A percentile compares a stretch with the other conserved stretches of the same genome.
phyloP scores from a whole-genome alignment of 441 rosid species.

The Brassica balearica region DNA sequence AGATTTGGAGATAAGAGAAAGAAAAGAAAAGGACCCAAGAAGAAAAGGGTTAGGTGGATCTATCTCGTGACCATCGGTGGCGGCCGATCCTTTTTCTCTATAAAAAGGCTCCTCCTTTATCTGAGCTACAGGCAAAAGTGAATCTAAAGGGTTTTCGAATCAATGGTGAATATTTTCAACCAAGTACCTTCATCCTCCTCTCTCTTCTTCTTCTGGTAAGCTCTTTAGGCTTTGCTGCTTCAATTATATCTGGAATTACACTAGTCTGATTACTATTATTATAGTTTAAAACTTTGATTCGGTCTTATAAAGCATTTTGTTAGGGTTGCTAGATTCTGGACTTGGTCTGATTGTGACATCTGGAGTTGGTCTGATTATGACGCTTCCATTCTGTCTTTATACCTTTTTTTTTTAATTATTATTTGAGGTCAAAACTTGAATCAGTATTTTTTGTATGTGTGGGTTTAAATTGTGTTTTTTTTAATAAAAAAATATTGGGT shows the following conservation, averaged over 20 bases:
- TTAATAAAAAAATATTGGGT: too few species aligned
- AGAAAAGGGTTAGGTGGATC: conserved; percentile 26
- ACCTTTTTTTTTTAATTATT: neutral
- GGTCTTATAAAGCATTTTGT: too few species aligned
- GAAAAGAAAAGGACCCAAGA: neutral
- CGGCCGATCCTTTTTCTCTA: neutral
- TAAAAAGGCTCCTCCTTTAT: neutral
- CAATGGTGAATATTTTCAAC: neutral
- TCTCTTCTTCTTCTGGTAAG: conserved; percentile 29
- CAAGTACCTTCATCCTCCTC: neutral
- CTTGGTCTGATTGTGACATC: conserved; percentile 22
- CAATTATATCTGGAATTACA: neutral
- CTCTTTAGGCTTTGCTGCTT: too few species aligned
- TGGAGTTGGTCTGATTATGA: conserved; percentile 25
- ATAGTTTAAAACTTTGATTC: neutral
- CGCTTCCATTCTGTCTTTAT: conserved; percentile 10
- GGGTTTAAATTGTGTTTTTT: neutral
- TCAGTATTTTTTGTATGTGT: neutral
- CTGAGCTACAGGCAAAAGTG: neutral
- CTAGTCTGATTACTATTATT: neutral
- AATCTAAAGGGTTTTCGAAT: neutral
- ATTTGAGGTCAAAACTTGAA: conserved; percentile 19
- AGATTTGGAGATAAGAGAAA: conserved; percentile 1
- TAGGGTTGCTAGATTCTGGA: conserved; percentile 8
- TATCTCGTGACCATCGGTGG: conserved; percentile 29